These are phyloP conservation scores for Clarireedia homoeocarpa DNA, from an alignment of 2,329 filamentous ascomycete species.

Conservation along the genomic window DNA sequence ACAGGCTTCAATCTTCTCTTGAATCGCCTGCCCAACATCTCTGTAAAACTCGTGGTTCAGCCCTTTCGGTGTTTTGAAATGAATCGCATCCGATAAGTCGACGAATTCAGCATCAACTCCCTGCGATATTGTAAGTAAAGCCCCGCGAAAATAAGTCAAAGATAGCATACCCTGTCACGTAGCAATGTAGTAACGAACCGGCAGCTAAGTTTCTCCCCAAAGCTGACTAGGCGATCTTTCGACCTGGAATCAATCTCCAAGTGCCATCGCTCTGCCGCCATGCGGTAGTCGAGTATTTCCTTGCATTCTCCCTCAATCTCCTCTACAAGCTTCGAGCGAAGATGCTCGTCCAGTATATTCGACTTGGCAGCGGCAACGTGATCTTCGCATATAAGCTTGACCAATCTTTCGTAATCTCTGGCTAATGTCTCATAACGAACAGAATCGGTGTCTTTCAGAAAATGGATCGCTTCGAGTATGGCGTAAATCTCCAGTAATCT, in stretches of 20 bases:
- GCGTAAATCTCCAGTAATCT: conserved; percentile 50
- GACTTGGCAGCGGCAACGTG: conserved; percentile 66
- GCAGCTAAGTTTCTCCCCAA: conserved; percentile 93
- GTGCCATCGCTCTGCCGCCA: conserved; percentile 57
- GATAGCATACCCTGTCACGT: conserved; percentile 52
- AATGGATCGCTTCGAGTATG: conserved; percentile 46
- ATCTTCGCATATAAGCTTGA: conserved; percentile 74
- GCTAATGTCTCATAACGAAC: conserved; percentile 45
- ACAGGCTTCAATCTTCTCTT: conserved; percentile 57
- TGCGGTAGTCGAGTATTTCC: conserved; percentile 66
- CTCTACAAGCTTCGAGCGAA: conserved; percentile 51
- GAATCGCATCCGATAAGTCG: conserved; percentile 76
- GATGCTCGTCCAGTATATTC: conserved; percentile 48
- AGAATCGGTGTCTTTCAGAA: conserved; percentile 43
- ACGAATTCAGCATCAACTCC: conserved; percentile 83
- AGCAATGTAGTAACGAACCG: conserved; percentile 81
- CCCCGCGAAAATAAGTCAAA: not conserved
- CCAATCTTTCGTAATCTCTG: conserved; percentile 62
- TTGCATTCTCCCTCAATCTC: conserved; percentile 74
- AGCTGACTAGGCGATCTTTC: conserved; percentile 84
- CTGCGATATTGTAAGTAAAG: conserved; percentile 28
- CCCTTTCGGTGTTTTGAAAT: conserved; percentile 50
- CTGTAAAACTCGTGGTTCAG: conserved; percentile 66
- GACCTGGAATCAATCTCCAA: conserved; percentile 70
- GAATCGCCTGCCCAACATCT: conserved; percentile 51